A percentile compares a stretch with the other conserved stretches of the same genome.
Conservation (phyloP, 2,329 filamentous ascomycete genomes). For the Aspergillus sp. region DNA sequence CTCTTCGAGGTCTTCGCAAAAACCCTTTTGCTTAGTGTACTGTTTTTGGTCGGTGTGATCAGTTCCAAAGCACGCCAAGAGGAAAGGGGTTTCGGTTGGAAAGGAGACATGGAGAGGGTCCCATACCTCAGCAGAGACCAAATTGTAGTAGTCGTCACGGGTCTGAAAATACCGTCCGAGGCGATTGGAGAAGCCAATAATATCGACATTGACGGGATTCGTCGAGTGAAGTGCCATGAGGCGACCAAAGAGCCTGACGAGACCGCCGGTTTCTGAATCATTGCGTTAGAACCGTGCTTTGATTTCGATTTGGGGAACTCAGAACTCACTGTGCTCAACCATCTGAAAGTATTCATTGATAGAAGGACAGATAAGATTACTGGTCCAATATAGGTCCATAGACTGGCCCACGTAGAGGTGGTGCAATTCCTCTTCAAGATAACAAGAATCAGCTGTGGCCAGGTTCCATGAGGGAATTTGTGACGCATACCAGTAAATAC, state of each 20-base stretch:
- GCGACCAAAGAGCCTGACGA: slow-evolving; percentile 37
- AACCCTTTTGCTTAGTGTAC: slow-evolving; percentile 80
- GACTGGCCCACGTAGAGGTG: slow-evolving; percentile 41
- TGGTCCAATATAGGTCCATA: slow-evolving; percentile 42
- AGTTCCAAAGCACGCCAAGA: too few species aligned
- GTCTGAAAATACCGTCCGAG: slow-evolving; percentile 37
- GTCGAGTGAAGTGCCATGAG: slow-evolving; percentile 31
- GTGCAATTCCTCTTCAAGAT: slow-evolving; percentile 31
- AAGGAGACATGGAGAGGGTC: too few species aligned
- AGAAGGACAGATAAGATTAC: slow-evolving; percentile 33
- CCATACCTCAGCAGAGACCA: slow-evolving; percentile 44
- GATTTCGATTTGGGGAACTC: neutral
- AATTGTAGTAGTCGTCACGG: slow-evolving; percentile 75
- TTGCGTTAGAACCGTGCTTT: too few species aligned
- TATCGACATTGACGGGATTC: slow-evolving; percentile 17
- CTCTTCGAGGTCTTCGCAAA: slow-evolving; percentile 59
- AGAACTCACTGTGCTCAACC: slow-evolving; percentile 34
- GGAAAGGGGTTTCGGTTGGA: too few species aligned
- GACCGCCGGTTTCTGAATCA: slow-evolving; percentile 33
- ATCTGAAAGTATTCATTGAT: slow-evolving; percentile 44
- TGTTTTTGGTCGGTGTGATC: slow-evolving; percentile 29
- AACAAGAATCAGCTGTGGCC: too few species aligned
- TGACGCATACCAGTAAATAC: too few species aligned
- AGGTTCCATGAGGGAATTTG: too few species aligned
- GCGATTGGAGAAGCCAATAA: slow-evolving; percentile 62